A percentile compares a stretch with the other conserved stretches of the same genome.
These are phyloP conservation scores for Trichoderma hamatum DNA, from an alignment of 2,329 filamentous ascomycete species.

Conservation along the genomic window DNA sequence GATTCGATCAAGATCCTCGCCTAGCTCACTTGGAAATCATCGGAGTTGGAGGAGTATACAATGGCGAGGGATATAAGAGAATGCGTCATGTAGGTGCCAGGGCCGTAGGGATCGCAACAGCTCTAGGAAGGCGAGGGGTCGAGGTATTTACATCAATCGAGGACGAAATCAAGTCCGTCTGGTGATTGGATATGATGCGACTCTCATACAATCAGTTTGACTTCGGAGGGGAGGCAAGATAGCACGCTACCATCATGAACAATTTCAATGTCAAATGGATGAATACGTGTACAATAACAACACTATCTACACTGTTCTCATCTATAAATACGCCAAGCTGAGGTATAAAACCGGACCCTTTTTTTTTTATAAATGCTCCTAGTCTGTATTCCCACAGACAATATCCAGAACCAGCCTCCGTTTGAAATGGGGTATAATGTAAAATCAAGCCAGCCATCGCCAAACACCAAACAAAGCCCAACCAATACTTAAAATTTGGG, in stretches of 20 bases:
- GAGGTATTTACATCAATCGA: constrained; percentile 64
- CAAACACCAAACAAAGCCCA: constrained; percentile 19
- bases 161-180: constrained; percentile 31
- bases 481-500: not conserved
- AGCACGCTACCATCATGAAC: not conserved
- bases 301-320: constrained; percentile 2
- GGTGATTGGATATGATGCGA: constrained; percentile 22
- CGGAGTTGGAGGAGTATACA: constrained; percentile 72
- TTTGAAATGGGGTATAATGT: constrained; percentile 28
- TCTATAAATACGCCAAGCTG: not conserved
- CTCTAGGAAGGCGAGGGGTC: constrained; percentile 65
- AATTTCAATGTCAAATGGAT: not conserved
- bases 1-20: constrained; percentile 55
- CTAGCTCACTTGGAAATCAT: constrained; percentile 64
- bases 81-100: constrained; percentile 69
- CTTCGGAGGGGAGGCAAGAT: not conserved
- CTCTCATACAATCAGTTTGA: not conserved
- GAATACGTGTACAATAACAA: not conserved
- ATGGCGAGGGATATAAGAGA: constrained; percentile 62
- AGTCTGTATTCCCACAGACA: constrained; percentile 20
- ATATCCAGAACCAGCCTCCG: constrained; percentile 17
- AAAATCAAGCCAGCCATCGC: constrained; percentile 1
- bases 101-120: constrained; percentile 71
- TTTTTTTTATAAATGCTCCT: not conserved
- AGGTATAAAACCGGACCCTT: constrained; percentile 1